Percentiles rank a stretch among this genome's conserved stretches.
phyloP scores from a whole-genome alignment of 805 yeast genomes.

The Saturnispora zaruensis region DNA sequence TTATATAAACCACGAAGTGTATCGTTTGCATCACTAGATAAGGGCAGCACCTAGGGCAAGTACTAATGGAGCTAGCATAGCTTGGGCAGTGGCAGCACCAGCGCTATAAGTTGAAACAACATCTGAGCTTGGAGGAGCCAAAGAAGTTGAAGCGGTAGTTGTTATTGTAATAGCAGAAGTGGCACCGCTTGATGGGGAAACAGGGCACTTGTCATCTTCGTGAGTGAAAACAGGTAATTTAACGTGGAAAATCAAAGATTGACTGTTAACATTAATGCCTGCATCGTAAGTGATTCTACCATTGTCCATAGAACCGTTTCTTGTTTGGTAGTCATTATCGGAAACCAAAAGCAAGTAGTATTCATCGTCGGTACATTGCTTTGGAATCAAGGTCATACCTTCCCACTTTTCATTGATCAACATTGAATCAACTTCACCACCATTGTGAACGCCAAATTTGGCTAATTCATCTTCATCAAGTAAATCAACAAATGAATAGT shows the following conservation, averaged over 20 bases:
- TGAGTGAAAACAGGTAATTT: slow-evolving; percentile 22
- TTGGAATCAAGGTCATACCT: slow-evolving; percentile 26
- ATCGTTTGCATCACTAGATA: not conserved
- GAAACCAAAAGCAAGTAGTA: slow-evolving; percentile 22
- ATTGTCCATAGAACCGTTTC: slow-evolving; percentile 23
- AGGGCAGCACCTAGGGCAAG: not conserved
- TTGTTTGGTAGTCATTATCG: slow-evolving; percentile 28
- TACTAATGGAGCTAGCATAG: not conserved
- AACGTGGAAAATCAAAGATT: slow-evolving; percentile 25
- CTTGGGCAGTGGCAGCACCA: not conserved
- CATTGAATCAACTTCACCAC: slow-evolving; percentile 22
- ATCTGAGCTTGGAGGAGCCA: not conserved
- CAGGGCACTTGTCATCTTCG: slow-evolving; percentile 4
- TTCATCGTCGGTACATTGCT: slow-evolving; percentile 26
- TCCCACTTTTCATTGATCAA: slow-evolving; percentile 30
- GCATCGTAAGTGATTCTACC: slow-evolving; percentile 24
- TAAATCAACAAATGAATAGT: slow-evolving; percentile 22
- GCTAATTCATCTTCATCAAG: slow-evolving; percentile 21
- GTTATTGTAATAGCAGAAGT: not conserved
- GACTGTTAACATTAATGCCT: slow-evolving; percentile 24
- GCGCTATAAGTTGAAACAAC: not conserved
- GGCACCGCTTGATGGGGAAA: slow-evolving; percentile 6
- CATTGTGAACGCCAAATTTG: slow-evolving; percentile 29
- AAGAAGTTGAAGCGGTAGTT: not conserved
- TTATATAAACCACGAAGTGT: too few relatives aligned